Percentiles rank a stretch among this genome's conserved stretches.
phyloP scores from a whole-genome alignment of 345 rosid species.

The Gossypium mustelinum region DNA sequence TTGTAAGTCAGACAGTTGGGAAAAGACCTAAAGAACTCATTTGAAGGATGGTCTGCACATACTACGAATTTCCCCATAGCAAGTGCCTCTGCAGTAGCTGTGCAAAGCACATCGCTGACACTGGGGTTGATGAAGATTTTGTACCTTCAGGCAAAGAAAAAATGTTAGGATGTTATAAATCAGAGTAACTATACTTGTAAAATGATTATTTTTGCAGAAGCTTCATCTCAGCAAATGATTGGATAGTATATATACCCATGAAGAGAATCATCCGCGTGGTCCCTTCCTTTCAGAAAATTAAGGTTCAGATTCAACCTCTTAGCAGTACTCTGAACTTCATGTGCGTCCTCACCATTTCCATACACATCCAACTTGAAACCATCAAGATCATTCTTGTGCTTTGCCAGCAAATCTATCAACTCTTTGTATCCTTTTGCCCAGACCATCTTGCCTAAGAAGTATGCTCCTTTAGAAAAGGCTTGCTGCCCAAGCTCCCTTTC shows the following conservation, averaged over 20 bases:
- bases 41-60: slow-evolving; percentile 97
- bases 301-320: slow-evolving; percentile 63
- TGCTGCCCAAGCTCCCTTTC: slow-evolving; percentile 86
- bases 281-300: slow-evolving; percentile 83
- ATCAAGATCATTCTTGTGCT: slow-evolving; percentile 71
- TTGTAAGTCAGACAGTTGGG: slow-evolving; percentile 93
- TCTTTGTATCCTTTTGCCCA: slow-evolving; percentile 99
- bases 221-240: background rate
- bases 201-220: background rate
- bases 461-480: slow-evolving; percentile 94
- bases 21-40: slow-evolving; percentile 91
- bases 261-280: slow-evolving; percentile 92
- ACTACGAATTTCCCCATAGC: slow-evolving; percentile 98
- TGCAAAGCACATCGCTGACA: slow-evolving; percentile 93
- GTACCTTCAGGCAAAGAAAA: slow-evolving; percentile 60
- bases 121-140: slow-evolving; percentile 97
- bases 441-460: slow-evolving; percentile 95
- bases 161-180: background rate
- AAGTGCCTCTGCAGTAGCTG: slow-evolving; percentile 97
- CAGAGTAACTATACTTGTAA: background rate
- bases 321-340: slow-evolving; percentile 75
- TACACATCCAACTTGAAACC: slow-evolving; percentile 86
- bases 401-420: slow-evolving; percentile 76
- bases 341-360: slow-evolving; percentile 95
- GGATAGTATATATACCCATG: slow-evolving; percentile 63